Conservation (phyloP, 2,329 filamentous ascomycete species). For the Pseudocercospora crystallina region DNA sequence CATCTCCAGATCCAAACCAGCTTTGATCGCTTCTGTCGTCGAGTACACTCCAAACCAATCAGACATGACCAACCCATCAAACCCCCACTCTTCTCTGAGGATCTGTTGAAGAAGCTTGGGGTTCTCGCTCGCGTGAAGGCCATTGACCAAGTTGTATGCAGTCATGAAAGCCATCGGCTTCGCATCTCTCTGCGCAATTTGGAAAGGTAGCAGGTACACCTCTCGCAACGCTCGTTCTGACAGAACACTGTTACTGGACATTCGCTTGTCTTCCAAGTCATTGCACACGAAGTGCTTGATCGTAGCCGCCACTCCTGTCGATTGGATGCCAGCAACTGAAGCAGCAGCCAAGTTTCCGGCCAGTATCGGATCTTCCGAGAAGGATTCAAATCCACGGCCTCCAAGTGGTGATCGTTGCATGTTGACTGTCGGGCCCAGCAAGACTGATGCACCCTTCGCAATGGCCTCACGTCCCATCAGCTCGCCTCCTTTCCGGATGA, state of each 20-base stretch:
- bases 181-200: constrained; percentile 70
- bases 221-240: constrained; percentile 66
- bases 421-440: constrained; percentile 76
- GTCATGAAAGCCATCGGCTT: constrained; percentile 70
- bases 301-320: constrained; percentile 71
- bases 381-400: constrained; percentile 85
- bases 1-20: constrained; percentile 83
- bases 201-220: constrained; percentile 72
- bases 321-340: constrained; percentile 64
- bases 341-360: constrained; percentile 69
- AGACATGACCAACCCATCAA: constrained; percentile 58
- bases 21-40: constrained; percentile 64
- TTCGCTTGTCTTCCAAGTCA: constrained; percentile 68
- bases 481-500: constrained; percentile 68
- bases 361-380: constrained; percentile 77
- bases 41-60: constrained; percentile 78
- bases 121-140: constrained; percentile 66
- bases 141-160: constrained; percentile 73
- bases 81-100: constrained; percentile 68
- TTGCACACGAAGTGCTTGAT: constrained; percentile 79
- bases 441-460: constrained; percentile 70
- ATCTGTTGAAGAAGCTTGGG: constrained; percentile 67
- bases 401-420: constrained; percentile 79
- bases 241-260: constrained; percentile 64
- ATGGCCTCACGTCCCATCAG: constrained; percentile 71